Conservation (phyloP, 2,329 filamentous ascomycete species). For the Penicillium sp. region DNA sequence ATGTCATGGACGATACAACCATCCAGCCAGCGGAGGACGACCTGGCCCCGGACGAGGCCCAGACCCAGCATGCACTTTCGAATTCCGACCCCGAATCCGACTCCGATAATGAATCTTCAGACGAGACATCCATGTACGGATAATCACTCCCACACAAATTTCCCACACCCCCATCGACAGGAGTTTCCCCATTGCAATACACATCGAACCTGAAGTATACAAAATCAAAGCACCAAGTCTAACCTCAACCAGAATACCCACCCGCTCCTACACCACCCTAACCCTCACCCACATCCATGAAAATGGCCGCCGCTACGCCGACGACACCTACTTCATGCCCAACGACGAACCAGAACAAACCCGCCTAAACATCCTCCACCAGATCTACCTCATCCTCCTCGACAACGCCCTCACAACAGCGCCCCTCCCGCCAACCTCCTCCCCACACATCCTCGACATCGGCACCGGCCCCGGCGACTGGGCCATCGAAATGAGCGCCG, state of each 20-base stretch:
- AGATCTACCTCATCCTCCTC: slow-evolving; percentile 58
- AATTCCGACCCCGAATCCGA: slow-evolving; percentile 18
- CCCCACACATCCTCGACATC: slow-evolving; percentile 43
- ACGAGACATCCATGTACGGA: slow-evolving; percentile 31
- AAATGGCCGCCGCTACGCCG: slow-evolving; percentile 63
- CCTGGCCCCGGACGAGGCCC: neutral
- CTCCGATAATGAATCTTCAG: slow-evolving; percentile 8
- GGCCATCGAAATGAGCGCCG: slow-evolving; percentile 51
- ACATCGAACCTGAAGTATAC: neutral
- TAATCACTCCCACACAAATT: neutral
- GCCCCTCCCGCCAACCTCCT: slow-evolving; percentile 29
- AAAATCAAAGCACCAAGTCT: neutral
- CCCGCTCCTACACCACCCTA: slow-evolving; percentile 36
- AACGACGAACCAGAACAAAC: slow-evolving; percentile 68
- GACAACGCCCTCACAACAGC: slow-evolving; percentile 37
- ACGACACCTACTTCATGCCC: slow-evolving; percentile 65
- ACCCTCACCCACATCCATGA: slow-evolving; percentile 60
- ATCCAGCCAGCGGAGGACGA: slow-evolving; percentile 19
- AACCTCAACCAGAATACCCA: slow-evolving; percentile 33
- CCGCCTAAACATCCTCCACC: slow-evolving; percentile 63
- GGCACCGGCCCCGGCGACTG: slow-evolving; percentile 55
- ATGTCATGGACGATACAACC: slow-evolving; percentile 33
- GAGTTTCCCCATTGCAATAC: neutral
- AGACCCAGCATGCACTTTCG: neutral
- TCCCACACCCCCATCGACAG: neutral